phyloP scores from a whole-genome alignment of 129 eudicot species.

The Scalesia atractyloides region DNA sequence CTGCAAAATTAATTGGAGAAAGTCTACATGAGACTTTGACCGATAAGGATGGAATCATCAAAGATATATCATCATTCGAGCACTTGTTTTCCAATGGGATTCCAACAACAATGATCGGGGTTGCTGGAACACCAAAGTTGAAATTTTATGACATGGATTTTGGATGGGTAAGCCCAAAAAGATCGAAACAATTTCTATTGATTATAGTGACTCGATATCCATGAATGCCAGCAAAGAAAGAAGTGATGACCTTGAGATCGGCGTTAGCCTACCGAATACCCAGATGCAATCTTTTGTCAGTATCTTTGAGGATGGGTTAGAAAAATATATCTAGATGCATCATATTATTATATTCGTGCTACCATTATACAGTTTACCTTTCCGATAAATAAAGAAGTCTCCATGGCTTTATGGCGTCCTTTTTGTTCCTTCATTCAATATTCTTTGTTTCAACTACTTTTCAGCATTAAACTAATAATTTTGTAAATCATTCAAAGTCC shows the following conservation, averaged over 20 bases:
- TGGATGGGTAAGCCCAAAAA: not conserved
- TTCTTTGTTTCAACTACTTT: too few species aligned
- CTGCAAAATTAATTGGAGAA: constrained; percentile 1
- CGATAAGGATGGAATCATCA: not conserved
- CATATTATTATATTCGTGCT: not conserved
- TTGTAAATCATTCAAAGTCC: too few species aligned
- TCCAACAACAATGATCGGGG: not conserved
- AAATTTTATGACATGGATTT: not conserved
- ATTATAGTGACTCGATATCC: not conserved
- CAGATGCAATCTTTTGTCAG: constrained; percentile 32
- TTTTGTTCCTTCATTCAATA: too few species aligned
- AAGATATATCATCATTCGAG: not conserved
- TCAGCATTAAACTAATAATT: too few species aligned
- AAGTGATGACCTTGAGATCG: constrained; percentile 36
- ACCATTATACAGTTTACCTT: too few species aligned
- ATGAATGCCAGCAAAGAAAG: constrained; percentile 4
- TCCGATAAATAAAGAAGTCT: too few species aligned
- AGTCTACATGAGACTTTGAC: not conserved
- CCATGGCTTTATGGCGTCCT: too few species aligned
- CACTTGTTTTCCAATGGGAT: not conserved
- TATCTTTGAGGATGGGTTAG: constrained; percentile 28
- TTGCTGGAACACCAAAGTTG: not conserved
- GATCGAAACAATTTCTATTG: not conserved
- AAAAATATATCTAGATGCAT: not conserved
- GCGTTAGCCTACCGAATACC: constrained; percentile 22